A percentile compares a stretch with the other conserved stretches of the same genome.
phyloP scores from a whole-genome alignment of 768 basidiomycete genomes.

The Termitomyces sp. region DNA sequence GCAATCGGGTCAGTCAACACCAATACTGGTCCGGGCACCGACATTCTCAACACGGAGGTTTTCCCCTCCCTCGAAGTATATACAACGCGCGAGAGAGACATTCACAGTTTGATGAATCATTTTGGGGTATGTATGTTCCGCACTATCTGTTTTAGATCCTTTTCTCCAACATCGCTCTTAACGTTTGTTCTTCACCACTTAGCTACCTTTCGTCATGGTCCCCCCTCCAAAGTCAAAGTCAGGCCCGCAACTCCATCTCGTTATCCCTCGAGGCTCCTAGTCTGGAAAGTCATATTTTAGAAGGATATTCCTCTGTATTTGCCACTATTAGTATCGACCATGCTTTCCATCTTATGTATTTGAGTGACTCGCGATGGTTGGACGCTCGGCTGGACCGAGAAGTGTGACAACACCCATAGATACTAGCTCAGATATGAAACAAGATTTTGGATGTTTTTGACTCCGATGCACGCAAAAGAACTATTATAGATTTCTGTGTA shows the following conservation, averaged over 20 bases:
- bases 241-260: slow-evolving; percentile 13
- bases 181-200: background rate
- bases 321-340: too few species aligned
- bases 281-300: too few species aligned
- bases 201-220: slow-evolving; percentile 38
- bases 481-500: too few species aligned
- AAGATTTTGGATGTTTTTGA: too few species aligned
- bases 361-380: too few species aligned
- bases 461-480: too few species aligned
- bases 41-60: background rate
- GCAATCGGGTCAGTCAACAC: slow-evolving; percentile 4
- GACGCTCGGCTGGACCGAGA: too few species aligned
- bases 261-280: slow-evolving; percentile 10
- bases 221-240: slow-evolving; percentile 23
- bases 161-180: background rate
- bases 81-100: slow-evolving; percentile 27
- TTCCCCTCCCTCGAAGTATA: slow-evolving; percentile 1
- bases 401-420: too few species aligned
- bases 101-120: slow-evolving; percentile 41
- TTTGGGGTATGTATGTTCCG: slow-evolving; percentile 39
- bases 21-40: slow-evolving; percentile 3
- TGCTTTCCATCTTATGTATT: too few species aligned
- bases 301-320: too few species aligned
- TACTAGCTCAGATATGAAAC: too few species aligned
- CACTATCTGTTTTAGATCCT: background rate